These are phyloP conservation scores for Sclerotinia sclerotiorum DNA, from an alignment of 2,329 filamentous ascomycete genomes.

Conservation along the genomic window DNA sequence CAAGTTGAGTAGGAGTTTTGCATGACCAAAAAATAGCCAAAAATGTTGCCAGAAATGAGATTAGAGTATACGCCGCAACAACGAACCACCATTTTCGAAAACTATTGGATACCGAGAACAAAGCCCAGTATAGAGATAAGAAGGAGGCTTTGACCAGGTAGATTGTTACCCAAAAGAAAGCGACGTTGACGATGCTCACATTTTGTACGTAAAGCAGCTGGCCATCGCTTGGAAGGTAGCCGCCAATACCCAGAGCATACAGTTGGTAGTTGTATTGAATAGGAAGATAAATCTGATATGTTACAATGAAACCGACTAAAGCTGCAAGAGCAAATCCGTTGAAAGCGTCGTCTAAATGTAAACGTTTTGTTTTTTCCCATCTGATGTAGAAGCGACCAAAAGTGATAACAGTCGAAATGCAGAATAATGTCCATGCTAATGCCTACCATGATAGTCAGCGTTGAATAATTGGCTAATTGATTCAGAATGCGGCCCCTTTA, in stretches of 20 bases:
- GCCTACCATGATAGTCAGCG: slow-evolving; percentile 1
- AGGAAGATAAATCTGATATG: slow-evolving; percentile 16
- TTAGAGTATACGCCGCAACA: not conserved
- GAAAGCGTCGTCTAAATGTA: slow-evolving; percentile 11
- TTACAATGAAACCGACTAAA: slow-evolving; percentile 12
- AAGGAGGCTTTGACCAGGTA: slow-evolving; percentile 22
- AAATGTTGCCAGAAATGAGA: slow-evolving; percentile 17
- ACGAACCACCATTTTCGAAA: slow-evolving; percentile 13
- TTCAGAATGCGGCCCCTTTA: not conserved
- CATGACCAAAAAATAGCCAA: slow-evolving; percentile 18
- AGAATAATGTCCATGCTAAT: slow-evolving; percentile 19
- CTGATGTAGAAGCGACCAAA: slow-evolving; percentile 12
- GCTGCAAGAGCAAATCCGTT: slow-evolving; percentile 14
- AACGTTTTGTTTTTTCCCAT: not conserved
- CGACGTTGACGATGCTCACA: slow-evolving; percentile 13
- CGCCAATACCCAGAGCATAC: slow-evolving; percentile 9
- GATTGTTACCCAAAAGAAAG: slow-evolving; percentile 20
- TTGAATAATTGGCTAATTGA: not conserved
- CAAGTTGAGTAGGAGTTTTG: slow-evolving; percentile 15
- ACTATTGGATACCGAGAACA: slow-evolving; percentile 2
- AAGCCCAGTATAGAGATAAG: slow-evolving; percentile 10
- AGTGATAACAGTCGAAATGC: slow-evolving; percentile 15
- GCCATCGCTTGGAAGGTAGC: not conserved
- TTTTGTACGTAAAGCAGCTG: slow-evolving; percentile 6
- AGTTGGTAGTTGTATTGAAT: slow-evolving; percentile 16